Evolutionary conservation across 2,329 filamentous ascomycete species (phyloP).

Genomic region (Botrytis medusae): DNA sequence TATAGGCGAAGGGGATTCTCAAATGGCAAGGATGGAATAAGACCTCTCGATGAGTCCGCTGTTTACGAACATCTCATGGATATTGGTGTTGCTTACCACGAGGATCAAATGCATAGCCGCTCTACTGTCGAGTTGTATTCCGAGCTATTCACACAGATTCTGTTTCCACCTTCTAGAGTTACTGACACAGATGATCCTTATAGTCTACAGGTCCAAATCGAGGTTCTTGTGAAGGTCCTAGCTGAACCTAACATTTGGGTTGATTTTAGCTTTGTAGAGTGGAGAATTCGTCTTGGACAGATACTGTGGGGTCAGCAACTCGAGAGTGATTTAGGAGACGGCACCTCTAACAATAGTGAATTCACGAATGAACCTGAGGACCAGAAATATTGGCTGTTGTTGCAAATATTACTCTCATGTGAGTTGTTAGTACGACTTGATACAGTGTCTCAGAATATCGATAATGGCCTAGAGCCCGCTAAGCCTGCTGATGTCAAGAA

Average conservation of each 20-base stretch:
- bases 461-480: slow-evolving; percentile 52
- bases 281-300: slow-evolving; percentile 71
- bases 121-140: slow-evolving; percentile 60
- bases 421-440: slow-evolving; percentile 66
- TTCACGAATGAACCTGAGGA: slow-evolving; percentile 54
- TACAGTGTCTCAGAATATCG: slow-evolving; percentile 60
- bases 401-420: slow-evolving; percentile 64
- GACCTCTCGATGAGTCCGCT: slow-evolving; percentile 56
- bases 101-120: slow-evolving; percentile 51
- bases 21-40: slow-evolving; percentile 44
- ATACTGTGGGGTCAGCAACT: slow-evolving; percentile 62
- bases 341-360: slow-evolving; percentile 51
- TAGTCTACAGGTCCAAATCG: slow-evolving; percentile 68
- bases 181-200: slow-evolving; percentile 59
- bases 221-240: slow-evolving; percentile 65
- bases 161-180: slow-evolving; percentile 56
- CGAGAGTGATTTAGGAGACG: slow-evolving; percentile 52
- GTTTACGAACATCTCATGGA: slow-evolving; percentile 57
- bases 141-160: slow-evolving; percentile 59
- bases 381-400: slow-evolving; percentile 65
- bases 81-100: slow-evolving; percentile 56
- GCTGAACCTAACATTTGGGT: slow-evolving; percentile 68
- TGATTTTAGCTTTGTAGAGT: slow-evolving; percentile 72
- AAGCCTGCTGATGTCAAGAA: slow-evolving; percentile 57
- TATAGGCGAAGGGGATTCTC: slow-evolving; percentile 34